These are phyloP conservation scores for Sporothrix dimorphospora DNA, from an alignment of 2,329 filamentous ascomycete species.

Conservation along the genomic window DNA sequence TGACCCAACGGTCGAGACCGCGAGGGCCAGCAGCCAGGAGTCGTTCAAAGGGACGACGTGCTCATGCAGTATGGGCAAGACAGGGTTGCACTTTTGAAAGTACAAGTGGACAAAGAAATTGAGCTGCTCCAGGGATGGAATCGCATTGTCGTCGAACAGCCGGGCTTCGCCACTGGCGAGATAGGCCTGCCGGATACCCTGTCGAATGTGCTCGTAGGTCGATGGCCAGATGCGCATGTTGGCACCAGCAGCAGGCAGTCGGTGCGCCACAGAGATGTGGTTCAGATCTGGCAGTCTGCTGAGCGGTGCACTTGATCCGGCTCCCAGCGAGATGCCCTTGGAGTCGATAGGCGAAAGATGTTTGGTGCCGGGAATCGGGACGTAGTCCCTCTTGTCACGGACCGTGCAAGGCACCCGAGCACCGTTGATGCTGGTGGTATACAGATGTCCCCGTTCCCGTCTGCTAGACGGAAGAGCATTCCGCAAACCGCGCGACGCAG, in stretches of 20 bases:
- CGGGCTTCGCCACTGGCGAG: neutral
- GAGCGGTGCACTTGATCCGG: neutral
- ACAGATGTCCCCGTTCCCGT: neutral
- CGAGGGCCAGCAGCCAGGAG: neutral
- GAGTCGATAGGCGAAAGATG: neutral
- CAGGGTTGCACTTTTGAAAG: conserved; percentile 5
- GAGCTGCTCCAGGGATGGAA: neutral
- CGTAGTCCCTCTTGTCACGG: neutral
- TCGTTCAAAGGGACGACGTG: neutral
- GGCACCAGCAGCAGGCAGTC: neutral
- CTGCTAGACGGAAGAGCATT: neutral
- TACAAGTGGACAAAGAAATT: conserved; percentile 10
- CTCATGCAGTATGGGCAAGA: neutral
- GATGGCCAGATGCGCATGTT: neutral
- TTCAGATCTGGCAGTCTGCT: neutral
- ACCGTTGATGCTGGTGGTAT: neutral
- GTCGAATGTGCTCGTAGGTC: neutral
- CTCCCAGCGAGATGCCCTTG: neutral
- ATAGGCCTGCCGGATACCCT: neutral
- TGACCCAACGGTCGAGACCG: neutral
- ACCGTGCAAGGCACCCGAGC: neutral
- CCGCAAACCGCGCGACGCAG: neutral
- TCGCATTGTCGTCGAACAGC: neutral
- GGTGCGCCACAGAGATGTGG: neutral
- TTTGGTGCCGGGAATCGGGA: neutral